Percentiles rank a stretch among this genome's conserved stretches.
Conservation (phyloP, 1,284 basidiomycete species). For the Malassezia caprae region DNA sequence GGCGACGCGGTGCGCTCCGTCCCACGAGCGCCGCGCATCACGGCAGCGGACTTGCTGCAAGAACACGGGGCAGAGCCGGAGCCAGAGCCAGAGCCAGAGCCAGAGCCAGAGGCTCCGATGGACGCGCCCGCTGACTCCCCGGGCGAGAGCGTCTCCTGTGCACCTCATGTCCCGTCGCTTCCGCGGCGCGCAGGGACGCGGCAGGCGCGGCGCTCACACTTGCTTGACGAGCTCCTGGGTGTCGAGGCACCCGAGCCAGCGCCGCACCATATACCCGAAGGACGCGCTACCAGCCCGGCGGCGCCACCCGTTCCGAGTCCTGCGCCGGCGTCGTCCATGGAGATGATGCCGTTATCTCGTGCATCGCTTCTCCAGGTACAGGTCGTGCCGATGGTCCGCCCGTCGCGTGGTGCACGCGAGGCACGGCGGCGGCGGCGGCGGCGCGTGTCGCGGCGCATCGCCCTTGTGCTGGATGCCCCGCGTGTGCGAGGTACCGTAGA, state of each 20-base stretch:
- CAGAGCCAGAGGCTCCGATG: no score
- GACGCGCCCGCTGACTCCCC: no score
- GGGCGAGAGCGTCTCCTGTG: no score
- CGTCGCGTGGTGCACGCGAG: not conserved
- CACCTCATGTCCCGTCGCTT: not conserved
- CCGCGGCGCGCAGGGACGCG: constrained; percentile 10
- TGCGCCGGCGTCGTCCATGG: not conserved
- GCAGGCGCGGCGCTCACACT: constrained; percentile 4
- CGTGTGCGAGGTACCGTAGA: not conserved
- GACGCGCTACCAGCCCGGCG: no score
- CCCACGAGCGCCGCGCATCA: no score
- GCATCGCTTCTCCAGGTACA: constrained; percentile 8
- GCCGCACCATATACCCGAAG: not conserved
- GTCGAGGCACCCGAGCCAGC: not conserved
- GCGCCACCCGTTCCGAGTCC: not conserved
- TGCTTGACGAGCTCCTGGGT: constrained; percentile 11
- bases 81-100: not conserved
- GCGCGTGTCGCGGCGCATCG: not conserved
- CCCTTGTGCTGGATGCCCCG: not conserved
- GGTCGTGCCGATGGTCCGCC: constrained; percentile 5
- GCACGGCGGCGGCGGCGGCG: not conserved
- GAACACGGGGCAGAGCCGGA: not conserved
- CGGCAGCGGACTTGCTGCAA: no score
- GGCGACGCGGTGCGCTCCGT: no score
- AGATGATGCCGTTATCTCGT: not conserved